These are phyloP conservation scores for Glomus cerebriforme DNA, from an alignment of 192 early-diverging fungal genomes.

Conservation along the genomic window DNA sequence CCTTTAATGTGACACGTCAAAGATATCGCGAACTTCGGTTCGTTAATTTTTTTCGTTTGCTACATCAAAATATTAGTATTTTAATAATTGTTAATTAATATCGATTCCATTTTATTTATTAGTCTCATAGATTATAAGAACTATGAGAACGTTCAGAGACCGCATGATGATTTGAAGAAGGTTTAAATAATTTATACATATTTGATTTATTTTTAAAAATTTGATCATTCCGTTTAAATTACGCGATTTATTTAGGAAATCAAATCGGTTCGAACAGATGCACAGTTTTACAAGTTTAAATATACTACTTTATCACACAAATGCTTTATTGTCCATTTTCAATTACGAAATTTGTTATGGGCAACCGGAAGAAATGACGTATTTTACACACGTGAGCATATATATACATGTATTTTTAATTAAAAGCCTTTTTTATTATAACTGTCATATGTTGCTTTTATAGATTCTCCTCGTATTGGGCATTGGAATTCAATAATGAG, in stretches of 20 bases:
- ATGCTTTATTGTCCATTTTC: constrained; percentile 62
- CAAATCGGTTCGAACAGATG: constrained; percentile 34
- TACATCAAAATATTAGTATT: not conserved
- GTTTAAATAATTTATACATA: not conserved
- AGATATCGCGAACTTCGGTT: constrained; percentile 44
- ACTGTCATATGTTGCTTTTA: not conserved
- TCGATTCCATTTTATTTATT: constrained; percentile 6
- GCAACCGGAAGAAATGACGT: constrained; percentile 60
- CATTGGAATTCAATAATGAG: constrained; percentile 30
- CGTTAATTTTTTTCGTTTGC: constrained; percentile 5
- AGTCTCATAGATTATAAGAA: constrained; percentile 31
- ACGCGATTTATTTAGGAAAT: constrained; percentile 27
- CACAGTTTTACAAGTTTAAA: constrained; percentile 50
- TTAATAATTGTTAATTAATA: not conserved
- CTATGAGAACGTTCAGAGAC: constrained; percentile 18
- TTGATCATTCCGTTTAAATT: not conserved
- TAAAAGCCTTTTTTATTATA: not conserved
- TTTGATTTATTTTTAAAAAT: not conserved
- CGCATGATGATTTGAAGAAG: constrained; percentile 17
- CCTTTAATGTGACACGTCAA: constrained; percentile 34
- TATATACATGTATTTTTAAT: not conserved
- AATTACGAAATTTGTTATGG: constrained; percentile 65
- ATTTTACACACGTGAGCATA: constrained; percentile 51
- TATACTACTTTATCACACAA: constrained; percentile 46
- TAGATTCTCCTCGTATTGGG: constrained; percentile 17